Base-by-base conservation (phyloP, 495 filamentous ascomycete species). In the Staphylotrichum tortipilum region DNA sequence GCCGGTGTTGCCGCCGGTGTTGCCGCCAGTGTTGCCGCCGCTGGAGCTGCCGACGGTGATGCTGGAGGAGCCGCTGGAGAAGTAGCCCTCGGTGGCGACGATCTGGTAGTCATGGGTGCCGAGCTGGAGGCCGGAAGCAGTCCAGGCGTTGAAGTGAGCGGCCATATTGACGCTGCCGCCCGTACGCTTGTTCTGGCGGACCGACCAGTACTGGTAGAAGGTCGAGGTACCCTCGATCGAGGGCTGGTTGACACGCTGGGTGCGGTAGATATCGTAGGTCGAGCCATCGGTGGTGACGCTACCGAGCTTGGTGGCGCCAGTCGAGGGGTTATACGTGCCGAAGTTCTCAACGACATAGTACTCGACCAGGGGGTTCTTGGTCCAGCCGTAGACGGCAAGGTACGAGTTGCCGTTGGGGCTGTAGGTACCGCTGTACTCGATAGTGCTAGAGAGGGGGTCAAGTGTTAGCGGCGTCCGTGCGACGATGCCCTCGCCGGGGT, bases 91-190 rank as follows among this genome's bases (percentile, higher is more conserved):
- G 5, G 75, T 80, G 14, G 75, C 72, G 7, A 82, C 65, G 47
- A 81, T 77, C 68, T 75, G 70, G 62, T 79, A 81, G 60, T 81
- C 70, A 58, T 75, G 71, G 5, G 61, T 68, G 0, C 79, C 78
- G 23, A 82, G 58, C 15, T 61, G 58, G 62, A 85, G 68, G 6
- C 76, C 76, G 31, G 64, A 52, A 21, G 44, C 45, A 3, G 58
- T 55, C 82, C 83, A 86, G 21, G 79, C 80, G 57, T 78, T 68
- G 61, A 86, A 85, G 68, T 85, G 82, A 60, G 78, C 79, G 36
- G 61, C 52, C 50, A 71, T 66, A 31, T 57, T 74, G 58, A 80
- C 69, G 24, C 63, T 66, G 37, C 77, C 76, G 44, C 71, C 68
- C 49, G 65, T 61, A 54, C 77, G 70, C 65, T 76, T 73, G 53